phyloP scores from a whole-genome alignment of 441 rosid genomes.

The Jatropha multifida region DNA sequence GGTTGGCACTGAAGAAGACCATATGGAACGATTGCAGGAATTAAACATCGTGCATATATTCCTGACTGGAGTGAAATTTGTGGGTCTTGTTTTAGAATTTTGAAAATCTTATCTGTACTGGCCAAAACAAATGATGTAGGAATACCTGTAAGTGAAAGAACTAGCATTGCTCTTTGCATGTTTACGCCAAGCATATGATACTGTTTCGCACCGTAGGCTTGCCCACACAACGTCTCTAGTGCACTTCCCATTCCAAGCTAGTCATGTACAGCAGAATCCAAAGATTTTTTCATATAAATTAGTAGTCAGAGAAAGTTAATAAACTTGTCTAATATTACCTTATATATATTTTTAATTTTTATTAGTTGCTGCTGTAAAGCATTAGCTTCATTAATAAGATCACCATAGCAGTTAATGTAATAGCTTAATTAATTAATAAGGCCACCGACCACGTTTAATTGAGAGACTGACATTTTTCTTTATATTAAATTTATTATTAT shows the following conservation, averaged over 20 bases:
- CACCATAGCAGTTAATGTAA: too few species aligned
- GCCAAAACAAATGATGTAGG: slow-evolving; percentile 38
- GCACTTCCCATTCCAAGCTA: slow-evolving; percentile 52
- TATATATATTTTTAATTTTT: too few species aligned
- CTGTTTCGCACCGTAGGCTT: slow-evolving; percentile 46
- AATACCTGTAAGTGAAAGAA: slow-evolving; percentile 28
- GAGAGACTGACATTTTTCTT: too few species aligned
- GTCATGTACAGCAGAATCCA: neutral
- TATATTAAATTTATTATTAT: too few species aligned
- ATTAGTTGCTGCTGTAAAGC: too few species aligned
- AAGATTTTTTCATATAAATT: neutral
- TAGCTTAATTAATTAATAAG: too few species aligned
- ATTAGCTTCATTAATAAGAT: too few species aligned
- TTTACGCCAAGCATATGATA: slow-evolving; percentile 44
- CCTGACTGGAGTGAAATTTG: slow-evolving; percentile 37
- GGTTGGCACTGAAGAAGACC: slow-evolving; percentile 33
- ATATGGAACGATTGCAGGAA: slow-evolving; percentile 38
- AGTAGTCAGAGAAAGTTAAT: neutral
- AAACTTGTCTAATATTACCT: neutral
- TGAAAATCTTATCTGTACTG: slow-evolving; percentile 31
- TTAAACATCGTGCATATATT: slow-evolving; percentile 35
- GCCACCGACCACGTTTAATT: too few species aligned
- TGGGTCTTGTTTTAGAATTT: slow-evolving; percentile 33
- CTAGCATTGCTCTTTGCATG: slow-evolving; percentile 45
- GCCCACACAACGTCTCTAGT: slow-evolving; percentile 46